These are phyloP conservation scores for Acanthochlamys bracteata DNA, from an alignment of 106 monocot genomes.

Conservation along the genomic window DNA sequence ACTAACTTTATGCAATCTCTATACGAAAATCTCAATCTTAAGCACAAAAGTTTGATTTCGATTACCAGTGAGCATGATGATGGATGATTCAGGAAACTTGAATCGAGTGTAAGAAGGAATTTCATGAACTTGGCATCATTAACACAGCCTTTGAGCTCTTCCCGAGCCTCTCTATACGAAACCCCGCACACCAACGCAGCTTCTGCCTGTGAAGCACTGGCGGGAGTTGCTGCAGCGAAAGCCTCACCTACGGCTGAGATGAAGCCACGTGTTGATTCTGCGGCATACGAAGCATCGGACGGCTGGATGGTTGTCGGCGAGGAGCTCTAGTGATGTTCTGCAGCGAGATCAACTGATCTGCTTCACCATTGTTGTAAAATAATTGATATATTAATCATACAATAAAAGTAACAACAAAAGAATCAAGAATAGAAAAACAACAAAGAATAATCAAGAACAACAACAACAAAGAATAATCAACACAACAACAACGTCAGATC, in stretches of 20 bases:
- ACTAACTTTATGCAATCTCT: too few relatives aligned
- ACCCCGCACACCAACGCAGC: slow-evolving; percentile 63
- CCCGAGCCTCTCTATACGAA: slow-evolving; percentile 34
- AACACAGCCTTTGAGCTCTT: slow-evolving; percentile 56
- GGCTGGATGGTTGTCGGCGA: slow-evolving; percentile 19
- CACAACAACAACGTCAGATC: too few relatives aligned
- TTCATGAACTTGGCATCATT: slow-evolving; percentile 76
- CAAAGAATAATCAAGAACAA: too few relatives aligned
- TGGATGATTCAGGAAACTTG: slow-evolving; percentile 40
- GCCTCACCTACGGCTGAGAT: not conserved
- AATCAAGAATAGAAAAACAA: too few relatives aligned
- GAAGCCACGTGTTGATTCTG: slow-evolving; percentile 30
- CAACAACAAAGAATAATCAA: too few relatives aligned
- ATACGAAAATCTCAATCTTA: too few relatives aligned
- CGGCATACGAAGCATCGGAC: slow-evolving; percentile 52
- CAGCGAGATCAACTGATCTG: slow-evolving; percentile 45
- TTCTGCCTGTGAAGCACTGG: slow-evolving; percentile 35
- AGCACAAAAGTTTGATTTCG: not conserved
- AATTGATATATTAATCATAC: too few relatives aligned
- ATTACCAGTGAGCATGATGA: slow-evolving; percentile 49
- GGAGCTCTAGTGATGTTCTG: slow-evolving; percentile 30
- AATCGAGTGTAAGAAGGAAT: slow-evolving; percentile 42
- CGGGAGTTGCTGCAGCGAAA: not conserved
- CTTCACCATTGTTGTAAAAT: slow-evolving; percentile 15
- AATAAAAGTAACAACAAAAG: too few relatives aligned